These are phyloP conservation scores for Rhodotorula sp. DNA, from an alignment of 1,284 basidiomycete species.

Conservation along the genomic window DNA sequence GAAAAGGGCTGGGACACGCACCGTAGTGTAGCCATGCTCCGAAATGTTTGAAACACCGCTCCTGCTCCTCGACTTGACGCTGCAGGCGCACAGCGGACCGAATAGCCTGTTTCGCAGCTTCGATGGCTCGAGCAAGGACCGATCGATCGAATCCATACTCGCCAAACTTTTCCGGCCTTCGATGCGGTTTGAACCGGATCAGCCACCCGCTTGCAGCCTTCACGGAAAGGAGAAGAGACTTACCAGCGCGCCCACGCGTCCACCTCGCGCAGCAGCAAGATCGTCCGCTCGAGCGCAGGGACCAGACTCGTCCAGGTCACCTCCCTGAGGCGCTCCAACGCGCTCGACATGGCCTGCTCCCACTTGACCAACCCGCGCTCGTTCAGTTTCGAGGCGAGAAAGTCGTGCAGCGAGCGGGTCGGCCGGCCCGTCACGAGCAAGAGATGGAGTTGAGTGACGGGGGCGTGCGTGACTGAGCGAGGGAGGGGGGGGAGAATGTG, in stretches of 20 bases:
- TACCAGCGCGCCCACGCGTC: slow-evolving; percentile 24
- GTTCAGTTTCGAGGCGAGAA: slow-evolving; percentile 39
- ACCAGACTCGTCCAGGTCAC: slow-evolving; percentile 18
- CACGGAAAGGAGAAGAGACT: background rate
- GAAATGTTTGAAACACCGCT: slow-evolving; percentile 33
- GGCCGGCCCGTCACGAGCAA: slow-evolving; percentile 34
- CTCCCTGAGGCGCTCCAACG: slow-evolving; percentile 13
- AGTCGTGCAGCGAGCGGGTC: slow-evolving; percentile 26
- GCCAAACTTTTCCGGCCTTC: slow-evolving; percentile 25
- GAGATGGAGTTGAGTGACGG: slow-evolving; percentile 22
- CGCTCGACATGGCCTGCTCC: slow-evolving; percentile 26
- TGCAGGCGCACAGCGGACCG: slow-evolving; percentile 3
- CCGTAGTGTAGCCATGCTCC: slow-evolving; percentile 31
- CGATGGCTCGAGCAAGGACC: background rate
- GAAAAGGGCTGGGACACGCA: background rate
- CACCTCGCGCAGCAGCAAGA: slow-evolving; percentile 23
- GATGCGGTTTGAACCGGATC: too few relatives aligned
- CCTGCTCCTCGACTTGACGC: slow-evolving; percentile 29
- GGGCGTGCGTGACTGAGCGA: slow-evolving; percentile 14
- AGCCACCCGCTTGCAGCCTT: too few relatives aligned
- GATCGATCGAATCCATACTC: slow-evolving; percentile 3
- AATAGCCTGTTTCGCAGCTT: slow-evolving; percentile 12
- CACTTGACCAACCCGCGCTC: slow-evolving; percentile 35
- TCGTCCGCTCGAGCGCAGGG: slow-evolving; percentile 21
- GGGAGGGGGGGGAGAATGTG: background rate